Conservation (phyloP, 257 asterid genomes). For the Solanum chiquidenum region DNA sequence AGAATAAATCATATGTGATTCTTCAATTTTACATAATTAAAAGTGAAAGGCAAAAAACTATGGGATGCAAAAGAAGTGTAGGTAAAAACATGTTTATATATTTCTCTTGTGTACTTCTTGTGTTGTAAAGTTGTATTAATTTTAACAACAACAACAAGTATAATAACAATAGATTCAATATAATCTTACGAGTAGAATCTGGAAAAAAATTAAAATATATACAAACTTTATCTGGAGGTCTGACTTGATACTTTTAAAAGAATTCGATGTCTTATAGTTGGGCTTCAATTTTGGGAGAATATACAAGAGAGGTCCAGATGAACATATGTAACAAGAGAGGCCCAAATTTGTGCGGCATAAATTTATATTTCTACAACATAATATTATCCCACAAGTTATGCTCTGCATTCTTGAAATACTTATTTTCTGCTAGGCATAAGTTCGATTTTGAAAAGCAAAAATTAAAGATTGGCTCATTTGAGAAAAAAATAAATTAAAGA, state of each 20-base stretch:
- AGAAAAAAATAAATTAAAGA: too few species aligned
- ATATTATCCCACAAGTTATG: neutral
- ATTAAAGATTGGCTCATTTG: too few species aligned
- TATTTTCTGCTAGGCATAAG: neutral
- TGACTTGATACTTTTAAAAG: neutral
- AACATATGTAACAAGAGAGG: neutral
- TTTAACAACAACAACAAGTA: neutral
- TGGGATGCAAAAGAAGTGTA: constrained; percentile 4
- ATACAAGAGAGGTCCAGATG: neutral
- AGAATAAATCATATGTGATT: neutral
- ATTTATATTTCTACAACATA: neutral
- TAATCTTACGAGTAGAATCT: too few species aligned
- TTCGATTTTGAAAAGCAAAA: too few species aligned
- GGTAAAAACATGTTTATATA: neutral
- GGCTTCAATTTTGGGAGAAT: neutral
- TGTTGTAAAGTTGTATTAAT: neutral
- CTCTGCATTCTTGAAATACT: neutral
- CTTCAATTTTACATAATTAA: neutral
- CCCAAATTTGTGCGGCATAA: neutral
- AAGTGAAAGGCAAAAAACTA: constrained; percentile 9
- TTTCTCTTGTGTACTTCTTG: neutral
- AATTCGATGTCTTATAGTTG: neutral
- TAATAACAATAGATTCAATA: too few species aligned
- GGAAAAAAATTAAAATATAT: rapidly evolving
- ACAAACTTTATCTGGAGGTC: neutral